A percentile compares a stretch with the other conserved stretches of the same genome.
Conservation (phyloP, 805 yeast genomes). For the Suhomyces emberorum region DNA sequence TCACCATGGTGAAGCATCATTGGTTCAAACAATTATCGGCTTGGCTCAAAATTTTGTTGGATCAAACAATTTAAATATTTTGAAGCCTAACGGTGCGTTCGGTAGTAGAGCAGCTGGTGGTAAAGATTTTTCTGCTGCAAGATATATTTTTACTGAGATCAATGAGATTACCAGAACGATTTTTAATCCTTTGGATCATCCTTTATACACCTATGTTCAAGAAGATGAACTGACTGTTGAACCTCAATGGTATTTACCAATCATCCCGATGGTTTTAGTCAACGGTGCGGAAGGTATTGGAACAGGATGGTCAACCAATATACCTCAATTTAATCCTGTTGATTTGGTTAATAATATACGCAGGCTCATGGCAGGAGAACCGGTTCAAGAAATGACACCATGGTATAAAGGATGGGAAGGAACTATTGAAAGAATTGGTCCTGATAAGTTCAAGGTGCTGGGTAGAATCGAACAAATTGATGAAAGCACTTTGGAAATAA, state of each 20-base stretch:
- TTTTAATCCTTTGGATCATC: slow-evolving; percentile 77
- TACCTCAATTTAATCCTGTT: slow-evolving; percentile 85
- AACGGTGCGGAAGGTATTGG: slow-evolving; percentile 99
- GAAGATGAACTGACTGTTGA: slow-evolving; percentile 94
- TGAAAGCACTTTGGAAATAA: slow-evolving; percentile 76
- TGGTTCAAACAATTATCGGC: slow-evolving; percentile 87
- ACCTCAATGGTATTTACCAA: slow-evolving; percentile 93
- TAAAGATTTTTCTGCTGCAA: slow-evolving; percentile 96
- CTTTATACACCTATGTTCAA: slow-evolving; percentile 72
- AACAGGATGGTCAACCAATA: slow-evolving; percentile 95
- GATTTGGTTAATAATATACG: slow-evolving; percentile 77
- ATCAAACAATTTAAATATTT: slow-evolving; percentile 77
- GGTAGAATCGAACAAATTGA: slow-evolving; percentile 84
- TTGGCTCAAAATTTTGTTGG: slow-evolving; percentile 95
- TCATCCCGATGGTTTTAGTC: slow-evolving; percentile 91
- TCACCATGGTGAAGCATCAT: slow-evolving; percentile 91
- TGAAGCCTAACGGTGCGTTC: slow-evolving; percentile 91
- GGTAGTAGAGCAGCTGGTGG: slow-evolving; percentile 98
- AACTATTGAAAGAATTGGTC: slow-evolving; percentile 55
- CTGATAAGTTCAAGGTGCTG: slow-evolving; percentile 69
- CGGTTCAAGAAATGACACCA: slow-evolving; percentile 70
- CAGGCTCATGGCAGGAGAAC: slow-evolving; percentile 70
- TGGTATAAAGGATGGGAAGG: slow-evolving; percentile 98
- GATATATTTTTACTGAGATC: slow-evolving; percentile 90
- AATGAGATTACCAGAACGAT: slow-evolving; percentile 70